Evolutionary conservation across 2,329 filamentous ascomycete species (phyloP).

Genomic region (Alternaria arbusti): DNA sequence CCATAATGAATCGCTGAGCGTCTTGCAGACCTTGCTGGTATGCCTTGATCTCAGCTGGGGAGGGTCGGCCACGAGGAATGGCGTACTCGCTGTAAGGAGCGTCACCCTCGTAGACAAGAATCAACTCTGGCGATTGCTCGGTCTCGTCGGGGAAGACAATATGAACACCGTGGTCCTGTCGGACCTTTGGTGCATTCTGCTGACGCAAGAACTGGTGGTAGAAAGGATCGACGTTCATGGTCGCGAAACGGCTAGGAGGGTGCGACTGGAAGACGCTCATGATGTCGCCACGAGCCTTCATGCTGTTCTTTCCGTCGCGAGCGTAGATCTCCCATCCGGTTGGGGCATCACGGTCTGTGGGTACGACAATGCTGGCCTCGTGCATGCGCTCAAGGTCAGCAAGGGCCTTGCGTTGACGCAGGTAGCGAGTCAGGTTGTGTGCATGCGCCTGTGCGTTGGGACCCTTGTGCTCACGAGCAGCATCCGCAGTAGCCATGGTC

Average conservation of each 20-base stretch:
- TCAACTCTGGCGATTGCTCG: slow-evolving; percentile 66
- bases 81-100: slow-evolving; percentile 59
- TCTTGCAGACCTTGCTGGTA: slow-evolving; percentile 65
- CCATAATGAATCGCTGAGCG: slow-evolving; percentile 63
- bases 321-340: slow-evolving; percentile 89
- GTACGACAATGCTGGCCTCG: slow-evolving; percentile 85
- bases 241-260: slow-evolving; percentile 73
- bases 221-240: slow-evolving; percentile 75
- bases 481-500: slow-evolving; percentile 82
- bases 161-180: slow-evolving; percentile 74
- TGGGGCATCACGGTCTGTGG: slow-evolving; percentile 70
- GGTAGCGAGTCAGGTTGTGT: slow-evolving; percentile 84
- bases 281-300: slow-evolving; percentile 77
- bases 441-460: slow-evolving; percentile 79
- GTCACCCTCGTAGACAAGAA: slow-evolving; percentile 78
- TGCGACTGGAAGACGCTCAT: slow-evolving; percentile 75
- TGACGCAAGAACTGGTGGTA: slow-evolving; percentile 76
- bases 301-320: slow-evolving; percentile 80
- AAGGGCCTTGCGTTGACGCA: slow-evolving; percentile 81
- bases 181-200: slow-evolving; percentile 68
- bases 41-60: slow-evolving; percentile 59
- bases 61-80: slow-evolving; percentile 63
- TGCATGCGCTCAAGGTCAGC: slow-evolving; percentile 81
- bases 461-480: slow-evolving; percentile 79
- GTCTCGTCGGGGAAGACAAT: slow-evolving; percentile 70